Evolutionary conservation across 2,329 filamentous ascomycete species (phyloP).

Genomic region (Apiospora pterosperma): DNA sequence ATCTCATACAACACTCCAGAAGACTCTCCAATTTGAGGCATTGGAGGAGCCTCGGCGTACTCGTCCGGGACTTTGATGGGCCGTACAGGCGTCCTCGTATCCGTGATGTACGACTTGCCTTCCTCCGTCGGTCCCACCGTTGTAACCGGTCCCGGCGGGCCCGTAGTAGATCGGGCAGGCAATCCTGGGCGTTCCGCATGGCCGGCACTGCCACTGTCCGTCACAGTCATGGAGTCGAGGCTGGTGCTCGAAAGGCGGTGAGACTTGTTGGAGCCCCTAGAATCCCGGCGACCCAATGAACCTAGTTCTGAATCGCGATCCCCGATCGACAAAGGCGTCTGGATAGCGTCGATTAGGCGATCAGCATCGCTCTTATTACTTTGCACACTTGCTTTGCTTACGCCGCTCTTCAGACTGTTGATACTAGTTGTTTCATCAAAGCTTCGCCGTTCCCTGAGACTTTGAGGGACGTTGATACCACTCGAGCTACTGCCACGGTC

Average conservation of each 20-base stretch:
- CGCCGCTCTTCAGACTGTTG: conserved; percentile 35
- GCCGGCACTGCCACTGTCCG: background rate
- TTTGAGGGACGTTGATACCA: conserved; percentile 15
- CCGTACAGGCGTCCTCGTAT: conserved; percentile 42
- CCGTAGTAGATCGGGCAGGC: background rate
- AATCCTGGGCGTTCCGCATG: background rate
- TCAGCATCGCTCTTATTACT: conserved; percentile 63
- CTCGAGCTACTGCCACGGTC: conserved; percentile 35
- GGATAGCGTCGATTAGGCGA: conserved; percentile 68
- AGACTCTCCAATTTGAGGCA: conserved; percentile 25
- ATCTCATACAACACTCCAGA: conserved; percentile 38
- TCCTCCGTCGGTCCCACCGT: conserved; percentile 21
- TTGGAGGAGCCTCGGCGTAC: conserved; percentile 30
- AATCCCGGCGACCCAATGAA: conserved; percentile 15
- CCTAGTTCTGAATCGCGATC: conserved; percentile 26
- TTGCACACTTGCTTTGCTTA: conserved; percentile 46
- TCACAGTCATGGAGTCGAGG: conserved; percentile 10
- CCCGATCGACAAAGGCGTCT: conserved; percentile 50
- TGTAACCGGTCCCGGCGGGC: conserved; percentile 7
- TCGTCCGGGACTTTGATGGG: conserved; percentile 49
- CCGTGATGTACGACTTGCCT: conserved; percentile 37
- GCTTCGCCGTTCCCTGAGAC: conserved; percentile 25
- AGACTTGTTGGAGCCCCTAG: conserved; percentile 11
- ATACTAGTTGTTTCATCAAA: conserved; percentile 36
- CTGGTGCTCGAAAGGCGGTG: conserved; percentile 8